Conservation (phyloP, 495 filamentous ascomycete species). For the Xylaria curta region DNA sequence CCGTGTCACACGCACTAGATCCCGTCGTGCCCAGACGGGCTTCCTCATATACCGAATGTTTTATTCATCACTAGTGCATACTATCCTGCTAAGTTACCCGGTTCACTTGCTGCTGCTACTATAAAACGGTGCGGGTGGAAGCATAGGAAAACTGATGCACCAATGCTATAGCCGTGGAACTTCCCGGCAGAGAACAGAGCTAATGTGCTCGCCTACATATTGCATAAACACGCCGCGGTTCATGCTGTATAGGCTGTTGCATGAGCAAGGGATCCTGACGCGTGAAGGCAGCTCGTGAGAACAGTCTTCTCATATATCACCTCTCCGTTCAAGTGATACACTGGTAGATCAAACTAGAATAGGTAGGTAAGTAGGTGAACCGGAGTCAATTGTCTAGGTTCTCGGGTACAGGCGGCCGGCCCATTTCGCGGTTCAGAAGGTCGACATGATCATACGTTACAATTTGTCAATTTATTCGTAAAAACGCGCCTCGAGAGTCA, state of each 20-base stretch:
- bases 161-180: neutral
- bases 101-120: neutral
- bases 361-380: neutral
- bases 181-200: neutral
- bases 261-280: neutral
- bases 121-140: neutral
- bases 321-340: neutral
- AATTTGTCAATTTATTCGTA: neutral
- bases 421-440: neutral
- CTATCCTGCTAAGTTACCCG: no score
- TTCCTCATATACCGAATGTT: neutral
- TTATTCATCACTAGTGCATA: neutral
- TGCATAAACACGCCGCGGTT: constrained; percentile 9
- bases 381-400: neutral
- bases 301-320: neutral
- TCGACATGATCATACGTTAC: neutral
- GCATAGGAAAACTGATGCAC: neutral
- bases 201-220: neutral
- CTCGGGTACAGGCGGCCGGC: neutral
- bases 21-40: neutral
- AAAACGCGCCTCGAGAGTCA: neutral
- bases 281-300: no score
- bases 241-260: neutral
- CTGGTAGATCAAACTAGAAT: neutral
- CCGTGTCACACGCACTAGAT: constrained; percentile 7